These are phyloP conservation scores for Erodium maritimum DNA, from an alignment of 345 rosid genomes.

Conservation along the genomic window DNA sequence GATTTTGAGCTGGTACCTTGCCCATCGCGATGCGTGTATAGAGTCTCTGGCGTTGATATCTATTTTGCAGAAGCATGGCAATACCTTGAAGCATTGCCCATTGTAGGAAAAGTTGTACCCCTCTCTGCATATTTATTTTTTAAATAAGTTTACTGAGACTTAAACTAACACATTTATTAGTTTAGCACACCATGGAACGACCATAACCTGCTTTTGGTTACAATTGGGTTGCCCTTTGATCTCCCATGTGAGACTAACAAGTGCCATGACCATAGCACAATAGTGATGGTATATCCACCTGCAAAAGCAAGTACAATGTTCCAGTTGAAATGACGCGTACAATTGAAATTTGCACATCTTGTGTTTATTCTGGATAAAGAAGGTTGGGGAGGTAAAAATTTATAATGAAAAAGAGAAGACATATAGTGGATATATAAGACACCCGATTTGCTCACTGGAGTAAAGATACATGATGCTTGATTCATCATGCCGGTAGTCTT, in stretches of 20 bases:
- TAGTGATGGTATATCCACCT: conserved; percentile 99
- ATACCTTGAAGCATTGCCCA: conserved; percentile 99
- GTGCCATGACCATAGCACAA: conserved; percentile 90
- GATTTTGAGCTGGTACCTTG: conserved; percentile 40
- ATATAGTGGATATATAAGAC: background rate
- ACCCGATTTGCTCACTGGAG: background rate
- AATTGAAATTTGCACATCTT: background rate
- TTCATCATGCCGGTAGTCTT: background rate
- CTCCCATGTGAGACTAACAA: conserved; percentile 99
- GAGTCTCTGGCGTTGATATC: conserved; percentile 98
- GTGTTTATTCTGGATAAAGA: background rate
- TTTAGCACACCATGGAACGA: conserved; percentile 11
- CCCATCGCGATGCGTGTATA: conserved; percentile 98
- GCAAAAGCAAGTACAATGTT: conserved; percentile 16
- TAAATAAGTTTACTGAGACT: conserved; percentile 7
- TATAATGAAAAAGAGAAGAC: background rate
- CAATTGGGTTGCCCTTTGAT: conserved; percentile 96
- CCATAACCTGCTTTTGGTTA: conserved; percentile 74
- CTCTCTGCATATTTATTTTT: conserved; percentile 48
- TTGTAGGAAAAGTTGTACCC: conserved; percentile 93
- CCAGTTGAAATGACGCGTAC: background rate
- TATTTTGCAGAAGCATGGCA: conserved; percentile 94
- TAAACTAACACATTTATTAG: conserved; percentile 1
- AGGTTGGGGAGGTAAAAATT: background rate
- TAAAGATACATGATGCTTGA: background rate